Evolutionary conservation across 768 basidiomycete genomes (phyloP).

Genomic region (Gloeopeniophorella convolvens): DNA sequence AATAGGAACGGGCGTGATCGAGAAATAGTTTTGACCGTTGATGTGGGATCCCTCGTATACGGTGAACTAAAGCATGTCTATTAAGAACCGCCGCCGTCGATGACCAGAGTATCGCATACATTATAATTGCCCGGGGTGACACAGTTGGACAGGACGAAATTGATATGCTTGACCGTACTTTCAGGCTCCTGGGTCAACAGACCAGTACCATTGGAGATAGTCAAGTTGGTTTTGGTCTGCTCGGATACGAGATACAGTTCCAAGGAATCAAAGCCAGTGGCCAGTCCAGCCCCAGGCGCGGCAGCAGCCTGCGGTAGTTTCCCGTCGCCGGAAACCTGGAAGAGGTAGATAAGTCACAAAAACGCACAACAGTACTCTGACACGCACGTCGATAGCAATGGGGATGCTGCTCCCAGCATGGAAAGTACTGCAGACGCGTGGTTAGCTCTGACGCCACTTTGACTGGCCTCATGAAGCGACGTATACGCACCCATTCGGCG

Average conservation of each 20-base stretch:
- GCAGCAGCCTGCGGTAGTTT: slow-evolving; percentile 33
- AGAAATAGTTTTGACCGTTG: slow-evolving; percentile 32
- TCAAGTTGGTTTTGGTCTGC: slow-evolving; percentile 34
- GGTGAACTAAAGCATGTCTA: slow-evolving; percentile 34
- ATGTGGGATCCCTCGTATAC: slow-evolving; percentile 42
- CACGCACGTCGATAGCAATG: slow-evolving; percentile 35
- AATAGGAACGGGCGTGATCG: slow-evolving; percentile 37
- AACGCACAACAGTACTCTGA: neutral
- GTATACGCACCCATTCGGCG: slow-evolving; percentile 21
- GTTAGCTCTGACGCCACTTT: no score
- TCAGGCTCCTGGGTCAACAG: slow-evolving; percentile 37
- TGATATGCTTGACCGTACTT: slow-evolving; percentile 36
- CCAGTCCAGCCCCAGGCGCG: slow-evolving; percentile 29
- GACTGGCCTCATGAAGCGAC: no score
- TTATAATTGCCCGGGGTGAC: slow-evolving; percentile 38
- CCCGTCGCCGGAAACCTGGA: slow-evolving; percentile 40
- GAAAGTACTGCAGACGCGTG: slow-evolving; percentile 27
- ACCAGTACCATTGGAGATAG: slow-evolving; percentile 36
- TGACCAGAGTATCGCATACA: slow-evolving; percentile 31
- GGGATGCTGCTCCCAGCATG: slow-evolving; percentile 28
- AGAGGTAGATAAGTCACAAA: neutral
- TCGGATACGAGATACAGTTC: slow-evolving; percentile 43
- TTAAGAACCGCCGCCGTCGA: no score
- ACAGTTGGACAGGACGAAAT: slow-evolving; percentile 38
- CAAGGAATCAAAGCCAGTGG: slow-evolving; percentile 35